phyloP scores from a whole-genome alignment of 106 monocot genomes.

The Dioscorea zingiberensis region DNA sequence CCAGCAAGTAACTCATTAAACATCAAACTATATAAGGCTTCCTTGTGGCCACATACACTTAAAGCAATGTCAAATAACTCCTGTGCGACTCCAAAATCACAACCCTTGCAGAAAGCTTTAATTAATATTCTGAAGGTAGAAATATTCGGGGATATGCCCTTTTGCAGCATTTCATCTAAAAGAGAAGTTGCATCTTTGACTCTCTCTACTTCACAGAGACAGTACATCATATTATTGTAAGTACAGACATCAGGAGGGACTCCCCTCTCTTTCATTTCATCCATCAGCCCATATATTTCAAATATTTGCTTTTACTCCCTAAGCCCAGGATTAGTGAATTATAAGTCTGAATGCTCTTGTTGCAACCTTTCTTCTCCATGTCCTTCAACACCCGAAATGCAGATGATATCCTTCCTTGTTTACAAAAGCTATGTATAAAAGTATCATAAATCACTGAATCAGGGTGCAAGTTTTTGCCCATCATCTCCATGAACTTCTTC shows the following conservation, averaged over 20 bases:
- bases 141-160: constrained; percentile 49
- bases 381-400: constrained; percentile 81
- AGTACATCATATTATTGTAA: constrained; percentile 61
- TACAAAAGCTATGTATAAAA: constrained; percentile 69
- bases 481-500: constrained; percentile 74
- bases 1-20: constrained; percentile 50
- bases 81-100: constrained; percentile 58
- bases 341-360: constrained; percentile 62
- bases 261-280: constrained; percentile 69
- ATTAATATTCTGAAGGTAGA: constrained; percentile 72
- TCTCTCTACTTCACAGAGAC: constrained; percentile 50
- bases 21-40: constrained; percentile 59
- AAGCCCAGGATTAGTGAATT: constrained; percentile 77
- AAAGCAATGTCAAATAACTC: constrained; percentile 50
- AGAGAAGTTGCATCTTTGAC: constrained; percentile 51
- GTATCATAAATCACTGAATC: constrained; percentile 70
- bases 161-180: constrained; percentile 67
- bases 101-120: constrained; percentile 43
- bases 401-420: constrained; percentile 63
- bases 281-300: constrained; percentile 54
- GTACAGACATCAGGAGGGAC: constrained; percentile 45
- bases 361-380: constrained; percentile 73
- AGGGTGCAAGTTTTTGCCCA: constrained; percentile 45
- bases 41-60: constrained; percentile 49
- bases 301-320: constrained; percentile 32